A percentile compares a stretch with the other conserved stretches of the same genome.
These are phyloP conservation scores for Plasmodium gaboni DNA, from an alignment of 169 alveolate genomes.

Conservation along the genomic window DNA sequence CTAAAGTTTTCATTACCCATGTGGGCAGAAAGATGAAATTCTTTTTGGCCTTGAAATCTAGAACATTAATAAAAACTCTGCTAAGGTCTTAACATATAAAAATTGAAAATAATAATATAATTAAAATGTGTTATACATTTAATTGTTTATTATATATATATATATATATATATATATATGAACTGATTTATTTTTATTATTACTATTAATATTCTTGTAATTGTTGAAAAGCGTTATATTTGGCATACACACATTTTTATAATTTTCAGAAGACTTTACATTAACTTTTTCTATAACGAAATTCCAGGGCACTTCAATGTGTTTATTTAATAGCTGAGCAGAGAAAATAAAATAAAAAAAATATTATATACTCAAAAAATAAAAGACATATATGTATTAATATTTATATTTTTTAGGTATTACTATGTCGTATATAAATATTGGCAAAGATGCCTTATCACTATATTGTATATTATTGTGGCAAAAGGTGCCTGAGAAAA, in stretches of 20 bases:
- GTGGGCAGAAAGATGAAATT: conserved; percentile 58
- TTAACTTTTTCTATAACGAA: conserved; percentile 65
- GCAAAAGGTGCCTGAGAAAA: conserved; percentile 41
- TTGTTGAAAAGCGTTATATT: conserved; percentile 2
- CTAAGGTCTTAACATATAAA: conserved; percentile 14
- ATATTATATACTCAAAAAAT: background rate
- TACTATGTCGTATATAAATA: conserved; percentile 71
- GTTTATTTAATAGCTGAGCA: conserved; percentile 32
- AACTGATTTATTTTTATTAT: background rate
- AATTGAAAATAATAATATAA: background rate
- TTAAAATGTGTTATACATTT: too few species aligned
- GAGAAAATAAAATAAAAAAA: background rate
- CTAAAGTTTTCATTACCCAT: conserved; percentile 41
- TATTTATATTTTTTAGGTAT: background rate
- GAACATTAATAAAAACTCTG: conserved; percentile 57
- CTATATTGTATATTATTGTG: conserved; percentile 65
- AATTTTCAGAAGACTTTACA: conserved; percentile 11
- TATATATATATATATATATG: too few species aligned
- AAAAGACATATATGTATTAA: background rate
- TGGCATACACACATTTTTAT: conserved; percentile 38
- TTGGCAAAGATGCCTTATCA: conserved; percentile 61
- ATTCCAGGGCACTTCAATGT: conserved; percentile 73
- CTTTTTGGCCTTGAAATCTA: conserved; percentile 61
- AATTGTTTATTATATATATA: background rate
- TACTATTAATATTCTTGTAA: conserved; percentile 39